Conservation (phyloP, 2,329 filamentous ascomycete genomes). For the Claviceps digitariae region DNA sequence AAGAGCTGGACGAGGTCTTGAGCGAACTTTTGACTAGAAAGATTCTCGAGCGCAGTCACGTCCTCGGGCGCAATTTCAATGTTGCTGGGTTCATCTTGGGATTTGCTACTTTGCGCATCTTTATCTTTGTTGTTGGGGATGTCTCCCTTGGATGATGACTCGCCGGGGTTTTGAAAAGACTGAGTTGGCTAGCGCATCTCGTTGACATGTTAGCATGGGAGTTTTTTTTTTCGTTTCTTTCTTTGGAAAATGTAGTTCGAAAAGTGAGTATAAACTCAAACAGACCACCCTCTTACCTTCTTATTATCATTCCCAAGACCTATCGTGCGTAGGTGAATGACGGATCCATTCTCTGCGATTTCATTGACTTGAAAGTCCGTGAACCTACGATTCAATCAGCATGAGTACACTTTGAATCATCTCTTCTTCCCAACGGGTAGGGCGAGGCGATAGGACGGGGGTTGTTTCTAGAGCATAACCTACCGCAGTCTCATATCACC, state of each 20-base stretch:
- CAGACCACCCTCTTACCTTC: constrained; percentile 3
- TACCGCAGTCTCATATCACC: constrained; percentile 27
- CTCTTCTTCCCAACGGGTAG: not conserved
- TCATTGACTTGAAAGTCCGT: constrained; percentile 92
- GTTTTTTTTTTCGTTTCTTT: not conserved
- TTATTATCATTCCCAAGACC: constrained; percentile 12
- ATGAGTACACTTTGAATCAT: not conserved
- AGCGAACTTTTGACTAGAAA: constrained; percentile 27
- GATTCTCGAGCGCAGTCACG: constrained; percentile 21
- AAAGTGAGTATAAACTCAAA: not conserved
- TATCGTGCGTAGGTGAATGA: constrained; percentile 54
- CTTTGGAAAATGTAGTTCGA: not conserved
- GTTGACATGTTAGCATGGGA: not conserved
- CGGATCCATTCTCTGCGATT: constrained; percentile 60
- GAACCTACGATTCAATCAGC: constrained; percentile 39
- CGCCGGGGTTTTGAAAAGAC: constrained; percentile 8
- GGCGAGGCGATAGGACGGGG: not conserved
- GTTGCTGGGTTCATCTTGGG: constrained; percentile 7
- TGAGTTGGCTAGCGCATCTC: constrained; percentile 7
- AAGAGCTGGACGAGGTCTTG: constrained; percentile 29
- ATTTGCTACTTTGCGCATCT: constrained; percentile 8
- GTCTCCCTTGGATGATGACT: not conserved
- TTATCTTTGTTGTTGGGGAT: not conserved
- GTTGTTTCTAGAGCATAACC: constrained; percentile 2
- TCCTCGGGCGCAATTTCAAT: constrained; percentile 20